A percentile compares a stretch with the other conserved stretches of the same genome.
Evolutionary conservation across 352 stramenopile species (phyloP).

Genomic region (Phytophthora ohioensis): DNA sequence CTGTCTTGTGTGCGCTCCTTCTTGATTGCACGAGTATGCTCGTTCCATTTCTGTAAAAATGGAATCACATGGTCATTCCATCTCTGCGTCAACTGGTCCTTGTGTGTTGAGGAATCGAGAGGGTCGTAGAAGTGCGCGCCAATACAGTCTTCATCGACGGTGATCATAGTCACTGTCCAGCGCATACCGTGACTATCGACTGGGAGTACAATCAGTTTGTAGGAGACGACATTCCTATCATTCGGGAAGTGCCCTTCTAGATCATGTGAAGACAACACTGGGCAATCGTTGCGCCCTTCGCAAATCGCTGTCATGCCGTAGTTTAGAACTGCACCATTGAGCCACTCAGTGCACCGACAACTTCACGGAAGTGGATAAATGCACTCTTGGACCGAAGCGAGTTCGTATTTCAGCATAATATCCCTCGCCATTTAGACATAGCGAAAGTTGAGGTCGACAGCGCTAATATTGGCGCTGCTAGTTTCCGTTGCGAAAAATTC

Average conservation of each 20-base stretch:
- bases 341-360: conserved; percentile 7
- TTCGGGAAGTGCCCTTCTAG: conserved; percentile 8
- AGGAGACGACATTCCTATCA: background rate
- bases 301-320: conserved; percentile 2
- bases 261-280: conserved; percentile 6
- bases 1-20: too few relatives aligned
- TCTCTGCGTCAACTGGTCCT: too few relatives aligned
- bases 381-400: background rate
- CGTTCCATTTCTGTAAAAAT: too few relatives aligned
- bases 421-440: conserved; percentile 1
- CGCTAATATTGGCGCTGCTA: background rate
- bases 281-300: background rate
- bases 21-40: too few relatives aligned
- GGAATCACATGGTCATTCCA: too few relatives aligned
- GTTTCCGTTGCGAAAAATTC: background rate
- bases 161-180: background rate
- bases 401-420: background rate
- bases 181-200: background rate
- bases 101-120: background rate
- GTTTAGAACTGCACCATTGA: conserved; percentile 4
- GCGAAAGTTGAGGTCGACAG: background rate
- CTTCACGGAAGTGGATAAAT: background rate
- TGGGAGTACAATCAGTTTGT: background rate
- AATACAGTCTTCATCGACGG: background rate
- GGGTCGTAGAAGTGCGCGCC: background rate